Conservation (phyloP, 1,284 basidiomycete genomes). For the Phlebopus sp. region DNA sequence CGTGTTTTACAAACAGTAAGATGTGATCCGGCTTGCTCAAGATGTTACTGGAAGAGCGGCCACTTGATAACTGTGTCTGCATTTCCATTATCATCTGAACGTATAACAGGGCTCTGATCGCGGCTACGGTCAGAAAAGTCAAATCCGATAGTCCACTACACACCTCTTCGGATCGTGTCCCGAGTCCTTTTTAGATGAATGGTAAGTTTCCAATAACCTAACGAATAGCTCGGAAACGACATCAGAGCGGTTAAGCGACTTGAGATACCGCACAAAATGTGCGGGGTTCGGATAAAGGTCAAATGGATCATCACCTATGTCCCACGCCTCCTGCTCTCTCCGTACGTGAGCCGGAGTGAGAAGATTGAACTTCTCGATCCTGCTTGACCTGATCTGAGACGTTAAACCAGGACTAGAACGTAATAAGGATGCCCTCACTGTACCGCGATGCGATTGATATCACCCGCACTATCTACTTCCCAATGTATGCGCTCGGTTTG, state of each 20-base stretch:
- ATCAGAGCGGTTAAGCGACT: conserved; percentile 62
- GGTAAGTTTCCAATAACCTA: conserved; percentile 68
- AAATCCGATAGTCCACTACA: conserved; percentile 9
- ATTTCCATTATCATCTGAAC: conserved; percentile 79
- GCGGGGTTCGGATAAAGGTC: conserved; percentile 70
- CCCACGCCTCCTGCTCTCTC: conserved; percentile 39
- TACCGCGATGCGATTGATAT: conserved; percentile 42
- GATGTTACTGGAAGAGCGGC: conserved; percentile 59
- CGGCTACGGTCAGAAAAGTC: neutral
- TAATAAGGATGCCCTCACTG: conserved; percentile 24
- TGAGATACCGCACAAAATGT: conserved; percentile 64
- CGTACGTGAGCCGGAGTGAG: conserved; percentile 51
- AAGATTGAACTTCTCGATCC: conserved; percentile 35
- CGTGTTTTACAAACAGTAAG: conserved; percentile 76
- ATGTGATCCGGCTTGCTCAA: conserved; percentile 71
- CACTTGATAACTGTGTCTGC: conserved; percentile 61
- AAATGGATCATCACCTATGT: conserved; percentile 54
- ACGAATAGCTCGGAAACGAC: conserved; percentile 73
- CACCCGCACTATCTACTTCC: conserved; percentile 52
- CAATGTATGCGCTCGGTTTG: conserved; percentile 54
- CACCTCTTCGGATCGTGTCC: conserved; percentile 57
- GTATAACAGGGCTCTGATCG: conserved; percentile 52
- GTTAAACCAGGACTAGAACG: neutral
- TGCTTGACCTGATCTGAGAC: conserved; percentile 23
- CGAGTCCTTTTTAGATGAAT: conserved; percentile 41